Conservation (phyloP, 2,329 filamentous ascomycete species). For the Hypoxylon sp. region DNA sequence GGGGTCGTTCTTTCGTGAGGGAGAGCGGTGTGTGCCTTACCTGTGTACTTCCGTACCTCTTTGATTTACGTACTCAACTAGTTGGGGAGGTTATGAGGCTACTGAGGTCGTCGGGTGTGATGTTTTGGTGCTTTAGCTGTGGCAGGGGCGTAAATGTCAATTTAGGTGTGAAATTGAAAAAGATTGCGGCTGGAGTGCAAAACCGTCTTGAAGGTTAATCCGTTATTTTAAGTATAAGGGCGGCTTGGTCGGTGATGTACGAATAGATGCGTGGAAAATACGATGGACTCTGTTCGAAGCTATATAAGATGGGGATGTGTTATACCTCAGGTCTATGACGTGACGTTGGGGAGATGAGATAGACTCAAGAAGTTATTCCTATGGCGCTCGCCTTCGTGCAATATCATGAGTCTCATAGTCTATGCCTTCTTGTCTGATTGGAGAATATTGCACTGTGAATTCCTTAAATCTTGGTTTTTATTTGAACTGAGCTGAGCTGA, state of each 20-base stretch:
- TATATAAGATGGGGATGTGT: conserved; percentile 5
- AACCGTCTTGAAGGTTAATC: conserved; percentile 3
- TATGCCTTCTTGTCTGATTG: not conserved
- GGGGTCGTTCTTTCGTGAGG: not conserved
- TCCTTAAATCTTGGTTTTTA: conserved; percentile 2
- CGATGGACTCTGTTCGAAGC: conserved; percentile 14
- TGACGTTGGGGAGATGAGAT: conserved; percentile 7
- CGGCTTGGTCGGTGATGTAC: conserved; percentile 17
- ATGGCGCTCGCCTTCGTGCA: not conserved
- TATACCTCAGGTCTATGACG: not conserved
- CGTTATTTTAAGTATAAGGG: conserved; percentile 8
- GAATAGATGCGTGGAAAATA: conserved; percentile 18
- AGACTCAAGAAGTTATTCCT: conserved; percentile 10
- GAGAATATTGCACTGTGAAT: not conserved
- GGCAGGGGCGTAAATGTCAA: not conserved
- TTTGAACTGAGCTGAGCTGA: not conserved
- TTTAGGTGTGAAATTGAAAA: conserved; percentile 8
- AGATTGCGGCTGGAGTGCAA: conserved; percentile 8
- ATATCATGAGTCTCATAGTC: conserved; percentile 1
- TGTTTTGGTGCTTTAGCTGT: not conserved
- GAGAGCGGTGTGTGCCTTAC: not conserved
- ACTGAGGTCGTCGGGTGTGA: not conserved
- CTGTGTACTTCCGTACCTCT: not conserved
- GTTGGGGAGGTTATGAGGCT: not conserved
- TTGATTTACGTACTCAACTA: not conserved